Conservation (phyloP, 148 eudicot species). For the Euryodendron excelsum region DNA sequence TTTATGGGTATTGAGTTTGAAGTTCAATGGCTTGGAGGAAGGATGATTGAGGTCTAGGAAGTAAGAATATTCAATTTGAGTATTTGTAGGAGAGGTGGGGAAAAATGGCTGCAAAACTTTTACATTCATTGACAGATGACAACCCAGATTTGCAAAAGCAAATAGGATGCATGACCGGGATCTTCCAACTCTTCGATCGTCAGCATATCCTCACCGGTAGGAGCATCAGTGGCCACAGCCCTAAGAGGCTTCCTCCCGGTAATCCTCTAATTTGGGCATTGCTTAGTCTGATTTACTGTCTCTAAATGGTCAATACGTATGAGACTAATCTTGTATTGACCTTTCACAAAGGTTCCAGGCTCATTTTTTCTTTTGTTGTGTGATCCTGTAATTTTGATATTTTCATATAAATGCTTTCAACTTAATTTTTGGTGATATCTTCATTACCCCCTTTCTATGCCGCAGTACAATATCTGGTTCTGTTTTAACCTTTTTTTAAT, state of each 20-base stretch:
- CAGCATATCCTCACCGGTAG: slow-evolving; percentile 53
- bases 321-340: not conserved
- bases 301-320: no score
- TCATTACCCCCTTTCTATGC: not conserved
- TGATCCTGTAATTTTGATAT: no score
- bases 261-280: slow-evolving; percentile 12
- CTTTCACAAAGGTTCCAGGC: not conserved
- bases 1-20: not conserved
- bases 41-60: not conserved
- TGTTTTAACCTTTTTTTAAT: not conserved
- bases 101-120: slow-evolving; percentile 84
- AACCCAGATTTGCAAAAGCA: slow-evolving; percentile 89
- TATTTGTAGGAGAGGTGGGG: slow-evolving; percentile 16
- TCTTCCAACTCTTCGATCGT: slow-evolving; percentile 72
- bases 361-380: no score
- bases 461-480: not conserved
- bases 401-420: not conserved
- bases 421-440: not conserved
- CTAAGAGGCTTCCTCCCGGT: slow-evolving; percentile 65
- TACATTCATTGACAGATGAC: slow-evolving; percentile 89
- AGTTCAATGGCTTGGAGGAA: slow-evolving; percentile 5
- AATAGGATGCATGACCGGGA: slow-evolving; percentile 88
- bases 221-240: slow-evolving; percentile 46
- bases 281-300: not conserved
- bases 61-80: not conserved